Base-by-base conservation (phyloP, 1,284 basidiomycete genomes). In the Puccinia horiana region DNA sequence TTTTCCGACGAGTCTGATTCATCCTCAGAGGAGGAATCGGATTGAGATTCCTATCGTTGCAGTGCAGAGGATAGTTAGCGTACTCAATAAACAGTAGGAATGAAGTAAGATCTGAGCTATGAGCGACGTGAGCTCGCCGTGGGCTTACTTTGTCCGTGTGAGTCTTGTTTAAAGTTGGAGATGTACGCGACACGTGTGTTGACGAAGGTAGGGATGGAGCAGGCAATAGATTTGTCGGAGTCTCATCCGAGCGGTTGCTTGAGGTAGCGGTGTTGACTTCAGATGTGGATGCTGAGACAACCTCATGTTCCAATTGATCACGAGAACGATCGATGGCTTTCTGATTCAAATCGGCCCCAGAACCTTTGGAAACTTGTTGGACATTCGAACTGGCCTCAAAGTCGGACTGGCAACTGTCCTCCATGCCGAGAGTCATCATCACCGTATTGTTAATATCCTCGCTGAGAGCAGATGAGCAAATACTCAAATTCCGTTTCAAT, bases 21-120 rank as follows among this genome's bases (percentile, higher is more conserved):
- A 49, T 70, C 67, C 44, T 49, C 69, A 72, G 44, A 49, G 69
- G 63, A 56, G 3, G 61, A 72, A 72, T 49, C 69, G 37, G 69
- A 72, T 72, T 47, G 2, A 26, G 42, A 72, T 23, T 4, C 35
- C 61, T 65, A 65, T 11, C 35, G 29, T 40, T 18, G 32, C 1
- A 54, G 29, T 35, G 29, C 32, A 35, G 32, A 61, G 16, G 29
- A 35, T 61, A 12, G 58, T 61, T 35, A 61, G 32, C 32, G 16
- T 58, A 40, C 12, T 23, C 35, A 37, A 5, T 23, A 65, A 65
- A 29, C 20, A 12, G 54, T 26, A 16, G 61, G 18, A 65, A 40
- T 65, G 20, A 1, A 37, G 40, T 40, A 8, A 65, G n/a, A n/a
- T n/a, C n/a, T n/a, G n/a, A 65, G 11, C 2, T 20, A 65, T 5